Percentiles rank a stretch among this genome's conserved stretches.
These are phyloP conservation scores for Wickerhamiella brachini DNA, from an alignment of 805 yeast species.

Conservation along the genomic window DNA sequence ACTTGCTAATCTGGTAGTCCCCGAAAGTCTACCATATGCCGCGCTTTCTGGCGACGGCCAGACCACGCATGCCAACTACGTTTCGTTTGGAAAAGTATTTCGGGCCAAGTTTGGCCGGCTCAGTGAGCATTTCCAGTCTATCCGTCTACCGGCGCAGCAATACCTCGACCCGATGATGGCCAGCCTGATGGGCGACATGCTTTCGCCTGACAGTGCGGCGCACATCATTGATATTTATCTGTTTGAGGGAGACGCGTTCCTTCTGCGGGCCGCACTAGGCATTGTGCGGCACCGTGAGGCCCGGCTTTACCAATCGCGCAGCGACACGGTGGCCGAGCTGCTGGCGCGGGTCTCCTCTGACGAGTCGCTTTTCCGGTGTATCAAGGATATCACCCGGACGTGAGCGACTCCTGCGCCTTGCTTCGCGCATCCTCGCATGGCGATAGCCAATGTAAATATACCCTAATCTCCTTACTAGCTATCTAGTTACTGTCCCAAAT, in stretches of 20 bases:
- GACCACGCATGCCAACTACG: conserved; percentile 27
- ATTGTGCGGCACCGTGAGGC: conserved; percentile 35
- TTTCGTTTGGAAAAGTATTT: conserved; percentile 37
- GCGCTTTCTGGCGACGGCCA: conserved; percentile 23
- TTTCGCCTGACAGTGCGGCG: conserved; percentile 34
- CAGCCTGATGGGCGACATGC: conserved; percentile 32
- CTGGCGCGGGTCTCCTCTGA: conserved; percentile 8
- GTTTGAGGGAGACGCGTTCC: conserved; percentile 46
- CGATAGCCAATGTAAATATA: neutral
- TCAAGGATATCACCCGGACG: neutral
- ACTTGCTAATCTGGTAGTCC: conserved; percentile 28
- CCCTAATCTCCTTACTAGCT: too few relatives aligned
- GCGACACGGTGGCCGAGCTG: conserved; percentile 31
- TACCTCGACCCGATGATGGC: conserved; percentile 32
- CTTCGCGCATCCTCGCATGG: too few relatives aligned
- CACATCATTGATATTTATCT: conserved; percentile 44
- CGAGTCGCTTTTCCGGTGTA: conserved; percentile 12
- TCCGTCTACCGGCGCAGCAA: conserved; percentile 30
- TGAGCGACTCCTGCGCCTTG: too few relatives aligned
- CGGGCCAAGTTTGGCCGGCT: conserved; percentile 32
- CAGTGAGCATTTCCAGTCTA: conserved; percentile 35
- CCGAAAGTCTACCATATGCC: conserved; percentile 24
- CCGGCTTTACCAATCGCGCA: conserved; percentile 36
- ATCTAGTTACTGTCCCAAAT: too few relatives aligned
- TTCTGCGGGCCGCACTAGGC: conserved; percentile 41